phyloP scores from a whole-genome alignment of 139 green algal genomes.

The Chlorella sp. region DNA sequence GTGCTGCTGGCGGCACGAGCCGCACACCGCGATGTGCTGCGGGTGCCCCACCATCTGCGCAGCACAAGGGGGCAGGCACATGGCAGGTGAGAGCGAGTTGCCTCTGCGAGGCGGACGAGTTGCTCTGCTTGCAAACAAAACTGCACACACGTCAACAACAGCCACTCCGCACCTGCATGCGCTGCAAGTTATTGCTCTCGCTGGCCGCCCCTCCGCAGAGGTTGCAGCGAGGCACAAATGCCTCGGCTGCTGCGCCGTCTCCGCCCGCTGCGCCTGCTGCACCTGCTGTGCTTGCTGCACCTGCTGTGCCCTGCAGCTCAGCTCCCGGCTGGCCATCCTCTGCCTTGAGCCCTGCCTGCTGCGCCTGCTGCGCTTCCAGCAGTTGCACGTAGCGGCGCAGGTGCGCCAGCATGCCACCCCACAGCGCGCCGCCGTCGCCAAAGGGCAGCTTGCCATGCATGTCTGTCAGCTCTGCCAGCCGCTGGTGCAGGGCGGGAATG shows the following conservation, averaged over 20 bases:
- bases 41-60: neutral
- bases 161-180: neutral
- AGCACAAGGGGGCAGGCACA: no score
- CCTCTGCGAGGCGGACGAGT: neutral
- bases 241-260: neutral
- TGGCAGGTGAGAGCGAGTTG: no score
- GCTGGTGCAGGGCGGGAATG: neutral
- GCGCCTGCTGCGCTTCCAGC: neutral
- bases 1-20: neutral
- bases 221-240: neutral
- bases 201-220: neutral
- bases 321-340: no score
- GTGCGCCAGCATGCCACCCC: slow-evolving; percentile 14
- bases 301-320: no score
- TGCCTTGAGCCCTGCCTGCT: neutral
- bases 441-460: neutral
- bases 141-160: no score
- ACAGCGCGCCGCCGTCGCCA: slow-evolving; percentile 1
- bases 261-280: no score
- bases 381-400: slow-evolving; percentile 10
- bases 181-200: no score
- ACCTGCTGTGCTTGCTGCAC: no score
- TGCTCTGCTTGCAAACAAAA: no score
- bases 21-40: slow-evolving; percentile 10
- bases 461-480: neutral